Percentiles rank a stretch among this genome's conserved stretches.
phyloP scores from a whole-genome alignment of 177 flowering plant genomes.

The Vitis hybrid region DNA sequence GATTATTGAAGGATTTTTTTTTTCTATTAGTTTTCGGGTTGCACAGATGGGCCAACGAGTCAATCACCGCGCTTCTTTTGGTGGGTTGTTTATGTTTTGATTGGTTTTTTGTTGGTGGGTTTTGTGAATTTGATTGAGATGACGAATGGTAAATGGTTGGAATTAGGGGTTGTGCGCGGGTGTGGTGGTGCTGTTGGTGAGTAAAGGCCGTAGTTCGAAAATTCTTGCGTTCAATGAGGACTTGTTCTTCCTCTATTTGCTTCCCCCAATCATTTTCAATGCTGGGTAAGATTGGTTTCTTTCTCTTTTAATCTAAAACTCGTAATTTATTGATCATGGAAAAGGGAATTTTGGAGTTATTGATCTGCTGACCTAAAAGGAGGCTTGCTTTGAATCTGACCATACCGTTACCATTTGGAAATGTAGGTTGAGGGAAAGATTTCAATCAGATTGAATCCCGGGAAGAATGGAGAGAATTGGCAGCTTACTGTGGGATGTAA shows the following conservation, averaged over 20 bases:
- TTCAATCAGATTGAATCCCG: too few species aligned
- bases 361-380: too few species aligned
- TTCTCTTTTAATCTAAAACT: neutral
- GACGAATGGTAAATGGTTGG: neutral
- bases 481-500: too few species aligned
- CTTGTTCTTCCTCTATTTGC: conserved; percentile 64
- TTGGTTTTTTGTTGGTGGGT: neutral
- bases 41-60: conserved; percentile 66
- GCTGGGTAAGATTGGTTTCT: conserved; percentile 48
- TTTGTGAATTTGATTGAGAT: neutral
- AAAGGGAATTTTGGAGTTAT: too few species aligned
- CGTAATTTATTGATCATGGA: too few species aligned
- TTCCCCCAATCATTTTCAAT: conserved; percentile 76
- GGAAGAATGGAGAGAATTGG: too few species aligned
- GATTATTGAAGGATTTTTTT: too few species aligned
- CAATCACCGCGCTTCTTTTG: conserved; percentile 60
- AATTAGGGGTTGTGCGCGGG: conserved; percentile 56
- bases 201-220: conserved; percentile 42
- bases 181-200: conserved; percentile 43
- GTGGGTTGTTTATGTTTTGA: conserved; percentile 22
- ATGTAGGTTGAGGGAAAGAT: too few species aligned
- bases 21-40: too few species aligned
- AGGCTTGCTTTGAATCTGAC: too few species aligned
- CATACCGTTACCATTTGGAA: too few species aligned
- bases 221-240: conserved; percentile 53